A percentile compares a stretch with the other conserved stretches of the same genome.
Evolutionary conservation across 495 filamentous ascomycete genomes (phyloP).

Genomic region (Neurospora sp.): DNA sequence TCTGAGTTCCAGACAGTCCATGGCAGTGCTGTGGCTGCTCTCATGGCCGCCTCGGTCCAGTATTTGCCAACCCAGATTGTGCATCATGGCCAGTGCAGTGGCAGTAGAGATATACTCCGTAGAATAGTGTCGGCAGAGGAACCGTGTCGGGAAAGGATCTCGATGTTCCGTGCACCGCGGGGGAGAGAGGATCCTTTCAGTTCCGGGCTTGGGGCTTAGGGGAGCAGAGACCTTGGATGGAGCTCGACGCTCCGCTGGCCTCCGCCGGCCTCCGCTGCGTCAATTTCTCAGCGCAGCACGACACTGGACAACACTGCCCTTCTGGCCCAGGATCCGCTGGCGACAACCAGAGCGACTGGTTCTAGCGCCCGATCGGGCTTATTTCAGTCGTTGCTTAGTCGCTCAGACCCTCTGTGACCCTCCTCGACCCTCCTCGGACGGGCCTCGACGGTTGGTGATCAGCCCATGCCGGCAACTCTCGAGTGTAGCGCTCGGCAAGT

Average conservation of each 20-base stretch:
- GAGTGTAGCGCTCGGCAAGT: not conserved
- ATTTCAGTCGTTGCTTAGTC: not conserved
- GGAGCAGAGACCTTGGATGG: not conserved
- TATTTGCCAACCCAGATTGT: not conserved
- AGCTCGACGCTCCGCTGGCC: not conserved
- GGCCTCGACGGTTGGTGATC: not conserved
- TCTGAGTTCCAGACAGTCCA: conserved; percentile 1
- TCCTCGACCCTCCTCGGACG: not conserved
- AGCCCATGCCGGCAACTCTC: not conserved
- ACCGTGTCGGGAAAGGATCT: not conserved
- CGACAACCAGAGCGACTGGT: not conserved
- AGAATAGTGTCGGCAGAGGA: not conserved
- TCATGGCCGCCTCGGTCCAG: not conserved
- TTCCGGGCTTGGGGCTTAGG: not conserved
- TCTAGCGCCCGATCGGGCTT: not conserved
- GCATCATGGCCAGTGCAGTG: not conserved
- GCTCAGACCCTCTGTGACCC: not conserved
- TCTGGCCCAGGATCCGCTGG: not conserved
- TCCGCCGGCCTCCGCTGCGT: not conserved
- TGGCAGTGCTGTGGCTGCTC: not conserved
- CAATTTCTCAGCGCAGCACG: not conserved
- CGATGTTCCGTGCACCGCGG: not conserved
- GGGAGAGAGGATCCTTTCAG: not conserved
- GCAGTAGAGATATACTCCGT: not conserved
- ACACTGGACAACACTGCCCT: not conserved